Evolutionary conservation across 2,329 filamentous ascomycete genomes (phyloP), one percentile per base, ranked within the genome.

Genomic region (Diaporthe citri): DNA sequence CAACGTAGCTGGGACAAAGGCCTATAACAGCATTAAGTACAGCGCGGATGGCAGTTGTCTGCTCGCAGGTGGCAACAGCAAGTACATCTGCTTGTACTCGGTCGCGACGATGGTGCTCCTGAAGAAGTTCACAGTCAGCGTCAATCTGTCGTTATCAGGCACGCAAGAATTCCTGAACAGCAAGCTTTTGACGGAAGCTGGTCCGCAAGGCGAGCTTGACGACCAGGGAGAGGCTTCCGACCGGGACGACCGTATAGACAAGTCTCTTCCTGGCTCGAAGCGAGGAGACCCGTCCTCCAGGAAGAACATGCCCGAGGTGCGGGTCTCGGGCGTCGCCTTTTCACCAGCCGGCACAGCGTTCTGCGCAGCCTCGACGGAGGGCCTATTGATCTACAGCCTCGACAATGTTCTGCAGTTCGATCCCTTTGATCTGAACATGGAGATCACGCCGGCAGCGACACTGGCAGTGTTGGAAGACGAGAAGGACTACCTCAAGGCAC

Each of bases 31-130:
- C 9, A 94, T 99, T 78, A 91, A 91, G 72, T 99, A 98, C 85
- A 98, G 95, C 82, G 93, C 95, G 1, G 97, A 99, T 81, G 97
- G 97, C 17, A 94, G 92, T 77, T 98, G 97, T 80, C 88, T 99
- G 15, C 87, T 99, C 55, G 97, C 96, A 0, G 96, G 92, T 64
- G 97, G 97, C 43, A 98, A 97, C 87, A 98, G 95, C 92, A 99
- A 99, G 86, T 98, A 97, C 83, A 98, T 99, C 71, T 98, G 97
- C 82, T 85, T 99, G 74, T 99, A 99, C 85, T 96, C 97, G n/a
- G 95, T 97, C 43, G 92, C 92, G 74, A 97, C 96, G 0, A 95
- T 97, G 83, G 95, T 97, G 0, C 87, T 99, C 15, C 87, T 98
- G 73, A 98, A 97, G 83, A 98, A 98, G 82, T 99, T 94, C 82